phyloP scores from a whole-genome alignment of 495 filamentous ascomycete genomes.

The Echria macrotheca region DNA sequence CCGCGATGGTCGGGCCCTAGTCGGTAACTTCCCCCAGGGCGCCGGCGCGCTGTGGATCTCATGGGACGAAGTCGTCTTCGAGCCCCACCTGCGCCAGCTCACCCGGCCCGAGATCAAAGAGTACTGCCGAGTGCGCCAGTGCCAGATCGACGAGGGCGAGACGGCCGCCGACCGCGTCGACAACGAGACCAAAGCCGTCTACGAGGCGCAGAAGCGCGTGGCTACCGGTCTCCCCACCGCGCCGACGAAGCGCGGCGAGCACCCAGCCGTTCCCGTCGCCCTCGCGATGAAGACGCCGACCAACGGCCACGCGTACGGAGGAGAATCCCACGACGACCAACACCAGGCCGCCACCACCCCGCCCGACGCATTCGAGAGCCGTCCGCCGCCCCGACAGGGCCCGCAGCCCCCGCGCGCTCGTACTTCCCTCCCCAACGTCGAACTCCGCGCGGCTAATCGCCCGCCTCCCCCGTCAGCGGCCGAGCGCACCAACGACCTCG shows the following conservation, averaged over 20 bases:
- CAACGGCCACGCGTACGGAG: background rate
- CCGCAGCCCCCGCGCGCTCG: constrained; percentile 16
- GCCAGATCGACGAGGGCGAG: constrained; percentile 44
- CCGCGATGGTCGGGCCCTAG: constrained; percentile 41
- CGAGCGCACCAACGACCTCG: constrained; percentile 36
- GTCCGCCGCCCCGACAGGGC: background rate
- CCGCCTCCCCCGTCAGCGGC: constrained; percentile 18
- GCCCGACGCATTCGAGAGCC: background rate
- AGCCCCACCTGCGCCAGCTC: constrained; percentile 40
- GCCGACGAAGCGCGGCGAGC: constrained; percentile 9
- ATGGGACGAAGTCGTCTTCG: constrained; percentile 49
- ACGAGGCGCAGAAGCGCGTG: constrained; percentile 40
- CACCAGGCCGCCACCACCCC: constrained; percentile 13
- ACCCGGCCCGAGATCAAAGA: constrained; percentile 48
- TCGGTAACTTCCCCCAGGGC: constrained; percentile 46
- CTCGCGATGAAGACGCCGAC: constrained; percentile 19
- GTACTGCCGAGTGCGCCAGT: constrained; percentile 47
- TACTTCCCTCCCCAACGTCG: constrained; percentile 25
- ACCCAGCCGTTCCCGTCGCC: constrained; percentile 4
- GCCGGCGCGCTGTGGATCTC: constrained; percentile 50
- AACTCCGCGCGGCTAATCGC: constrained; percentile 30
- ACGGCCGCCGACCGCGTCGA: constrained; percentile 33
- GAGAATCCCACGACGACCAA: background rate
- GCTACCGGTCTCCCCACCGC: background rate
- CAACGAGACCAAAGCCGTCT: constrained; percentile 45